A percentile compares a stretch with the other conserved stretches of the same genome.
phyloP scores from a whole-genome alignment of 1,284 basidiomycete species.

The Ganoderma meredithae region DNA sequence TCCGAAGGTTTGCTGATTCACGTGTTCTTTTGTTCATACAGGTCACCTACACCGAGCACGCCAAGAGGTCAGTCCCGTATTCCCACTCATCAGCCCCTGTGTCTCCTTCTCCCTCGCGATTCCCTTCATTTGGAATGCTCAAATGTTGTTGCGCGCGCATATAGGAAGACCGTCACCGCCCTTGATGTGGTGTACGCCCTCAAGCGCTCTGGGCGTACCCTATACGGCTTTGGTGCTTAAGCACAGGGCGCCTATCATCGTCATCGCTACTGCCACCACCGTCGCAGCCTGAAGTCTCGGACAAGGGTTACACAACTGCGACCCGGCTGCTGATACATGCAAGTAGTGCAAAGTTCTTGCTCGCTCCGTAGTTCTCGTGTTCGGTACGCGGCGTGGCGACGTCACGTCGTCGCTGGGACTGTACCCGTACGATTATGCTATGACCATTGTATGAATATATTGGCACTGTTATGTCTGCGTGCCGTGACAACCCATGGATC shows the following conservation, averaged over 20 bases:
- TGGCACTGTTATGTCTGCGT: background rate
- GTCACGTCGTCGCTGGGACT: conserved; percentile 11
- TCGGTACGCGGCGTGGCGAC: conserved; percentile 7
- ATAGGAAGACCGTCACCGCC: conserved; percentile 84
- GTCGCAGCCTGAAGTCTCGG: background rate
- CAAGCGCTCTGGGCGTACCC: conserved; percentile 83
- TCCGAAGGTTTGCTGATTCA: conserved; percentile 20
- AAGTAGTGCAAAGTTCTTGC: background rate
- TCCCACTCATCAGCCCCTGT: background rate
- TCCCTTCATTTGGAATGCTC: conserved; percentile 6
- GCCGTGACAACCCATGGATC: too few relatives aligned
- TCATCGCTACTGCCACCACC: background rate
- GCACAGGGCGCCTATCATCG: conserved; percentile 1
- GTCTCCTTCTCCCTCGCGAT: background rate
- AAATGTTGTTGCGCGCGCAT: conserved; percentile 6
- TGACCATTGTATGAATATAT: conserved; percentile 26
- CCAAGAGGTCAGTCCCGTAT: conserved; percentile 67
- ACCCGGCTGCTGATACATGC: background rate
- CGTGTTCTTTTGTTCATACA: conserved; percentile 18
- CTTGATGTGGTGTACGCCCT: conserved; percentile 86
- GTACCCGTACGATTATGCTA: conserved; percentile 27
- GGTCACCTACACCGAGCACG: conserved; percentile 91
- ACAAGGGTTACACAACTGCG: background rate
- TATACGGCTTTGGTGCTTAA: conserved; percentile 82
- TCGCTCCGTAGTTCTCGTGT: background rate